Evolutionary conservation across 108 stramenopile genomes (phyloP).

Genomic region (Conticribra weissflogii): DNA sequence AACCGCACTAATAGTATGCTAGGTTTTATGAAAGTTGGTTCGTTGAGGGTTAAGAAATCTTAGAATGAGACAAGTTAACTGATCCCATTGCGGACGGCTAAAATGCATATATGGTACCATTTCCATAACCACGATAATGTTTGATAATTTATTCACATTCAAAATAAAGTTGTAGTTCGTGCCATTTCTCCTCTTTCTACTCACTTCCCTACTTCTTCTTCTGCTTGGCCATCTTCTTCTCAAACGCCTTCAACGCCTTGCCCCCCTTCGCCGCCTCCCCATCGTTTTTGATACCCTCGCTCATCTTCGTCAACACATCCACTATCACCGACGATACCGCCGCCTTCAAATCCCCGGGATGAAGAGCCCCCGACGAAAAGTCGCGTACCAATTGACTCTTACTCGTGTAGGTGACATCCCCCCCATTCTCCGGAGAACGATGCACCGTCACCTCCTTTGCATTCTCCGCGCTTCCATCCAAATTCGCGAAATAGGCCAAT

Average conservation of each 20-base stretch:
- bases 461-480: conserved; percentile 45
- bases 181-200: too few species aligned
- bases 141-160: too few species aligned
- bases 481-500: conserved; percentile 60
- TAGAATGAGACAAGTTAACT: too few species aligned
- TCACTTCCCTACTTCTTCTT: conserved; percentile 59
- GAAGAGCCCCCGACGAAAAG: conserved; percentile 85
- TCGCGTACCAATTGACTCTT: conserved; percentile 77
- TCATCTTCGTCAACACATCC: conserved; percentile 81
- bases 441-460: conserved; percentile 59
- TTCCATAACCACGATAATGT: too few species aligned
- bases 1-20: too few species aligned
- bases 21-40: too few species aligned
- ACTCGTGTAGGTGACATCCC: conserved; percentile 78
- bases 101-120: too few species aligned
- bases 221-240: conserved; percentile 82
- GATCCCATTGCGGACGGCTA: too few species aligned
- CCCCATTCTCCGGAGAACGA: conserved; percentile 86
- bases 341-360: conserved; percentile 96
- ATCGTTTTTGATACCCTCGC: conserved; percentile 84
- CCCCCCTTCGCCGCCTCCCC: conserved; percentile 82
- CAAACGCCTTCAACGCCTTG: conserved; percentile 82
- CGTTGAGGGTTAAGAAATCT: too few species aligned
- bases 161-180: too few species aligned
- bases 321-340: conserved; percentile 80